Evolutionary conservation across 2,329 filamentous ascomycete genomes (phyloP).

Genomic region (Aspergillus amoenus): DNA sequence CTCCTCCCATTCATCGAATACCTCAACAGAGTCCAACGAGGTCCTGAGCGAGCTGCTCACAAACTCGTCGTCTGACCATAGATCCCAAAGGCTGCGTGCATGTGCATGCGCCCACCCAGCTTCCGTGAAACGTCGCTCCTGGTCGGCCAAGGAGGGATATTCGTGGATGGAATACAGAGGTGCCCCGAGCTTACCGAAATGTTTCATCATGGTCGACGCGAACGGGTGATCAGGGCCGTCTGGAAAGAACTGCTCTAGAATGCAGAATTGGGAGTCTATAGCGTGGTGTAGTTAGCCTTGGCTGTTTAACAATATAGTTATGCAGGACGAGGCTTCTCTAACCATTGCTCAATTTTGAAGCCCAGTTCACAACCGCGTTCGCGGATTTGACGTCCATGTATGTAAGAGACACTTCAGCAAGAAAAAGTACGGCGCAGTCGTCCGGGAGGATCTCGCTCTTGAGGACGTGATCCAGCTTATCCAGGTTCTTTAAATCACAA

Average conservation of each 20-base stretch:
- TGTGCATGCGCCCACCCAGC: conserved; percentile 67
- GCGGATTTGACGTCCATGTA: conserved; percentile 78
- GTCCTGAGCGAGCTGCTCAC: conserved; percentile 60
- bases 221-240: conserved; percentile 78
- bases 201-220: conserved; percentile 77
- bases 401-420: conserved; percentile 86
- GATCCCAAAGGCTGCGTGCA: conserved; percentile 73
- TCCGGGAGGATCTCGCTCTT: conserved; percentile 57
- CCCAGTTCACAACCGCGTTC: conserved; percentile 75
- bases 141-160: conserved; percentile 67
- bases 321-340: conserved; percentile 22
- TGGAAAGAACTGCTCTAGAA: conserved; percentile 83
- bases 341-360: conserved; percentile 69
- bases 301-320: not conserved
- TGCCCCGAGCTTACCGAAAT: conserved; percentile 79
- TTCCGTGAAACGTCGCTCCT: conserved; percentile 65
- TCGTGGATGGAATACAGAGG: conserved; percentile 71
- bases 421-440: conserved; percentile 68
- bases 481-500: conserved; percentile 73
- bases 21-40: conserved; percentile 68
- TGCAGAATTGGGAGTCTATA: conserved; percentile 70
- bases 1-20: conserved; percentile 96
- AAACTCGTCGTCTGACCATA: conserved; percentile 73
- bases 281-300: conserved; percentile 3
- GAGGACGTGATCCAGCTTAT: conserved; percentile 60